A percentile compares a stretch with the other conserved stretches of the same genome.
These are phyloP conservation scores for Firmiana major DNA, from an alignment of 345 rosid genomes.

Conservation along the genomic window DNA sequence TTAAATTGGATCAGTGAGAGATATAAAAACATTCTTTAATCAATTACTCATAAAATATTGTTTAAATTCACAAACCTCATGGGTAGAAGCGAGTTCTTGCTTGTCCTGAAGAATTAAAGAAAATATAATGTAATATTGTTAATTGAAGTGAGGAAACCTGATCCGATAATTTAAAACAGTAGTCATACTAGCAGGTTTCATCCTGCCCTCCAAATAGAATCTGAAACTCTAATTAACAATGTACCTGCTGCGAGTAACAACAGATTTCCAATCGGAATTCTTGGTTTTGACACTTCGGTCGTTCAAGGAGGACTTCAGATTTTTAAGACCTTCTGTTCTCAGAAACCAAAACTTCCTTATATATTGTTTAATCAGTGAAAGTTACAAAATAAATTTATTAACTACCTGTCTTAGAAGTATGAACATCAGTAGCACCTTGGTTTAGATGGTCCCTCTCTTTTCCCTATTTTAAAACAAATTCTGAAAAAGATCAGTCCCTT, in stretches of 20 bases:
- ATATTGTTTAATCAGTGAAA: conserved; percentile 11
- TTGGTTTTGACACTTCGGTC: conserved; percentile 31
- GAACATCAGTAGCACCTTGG: conserved; percentile 26
- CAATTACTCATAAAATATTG: background rate
- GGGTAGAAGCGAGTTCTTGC: conserved; percentile 21
- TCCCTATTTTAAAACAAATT: conserved; percentile 35
- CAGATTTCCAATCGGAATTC: conserved; percentile 33
- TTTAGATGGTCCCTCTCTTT: conserved; percentile 27
- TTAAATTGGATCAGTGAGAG: conserved; percentile 9
- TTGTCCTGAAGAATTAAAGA: conserved; percentile 20
- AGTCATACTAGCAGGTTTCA: background rate
- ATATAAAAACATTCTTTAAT: background rate
- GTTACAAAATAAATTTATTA: conserved; percentile 14
- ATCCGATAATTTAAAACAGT: conserved; percentile 5
- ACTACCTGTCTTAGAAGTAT: conserved; percentile 45
- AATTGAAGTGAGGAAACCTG: background rate
- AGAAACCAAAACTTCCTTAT: conserved; percentile 24
- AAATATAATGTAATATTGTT: background rate
- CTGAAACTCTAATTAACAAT: conserved; percentile 9
- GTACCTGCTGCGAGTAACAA: conserved; percentile 41
- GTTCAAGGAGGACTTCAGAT: conserved; percentile 20
- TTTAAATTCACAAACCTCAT: conserved; percentile 33
- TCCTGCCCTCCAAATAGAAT: background rate
- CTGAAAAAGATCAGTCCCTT: conserved; percentile 5
- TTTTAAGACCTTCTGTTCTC: conserved; percentile 25